Percentiles rank a stretch among this genome's conserved stretches.
Evolutionary conservation across 164 flowering plant species (phyloP).

Genomic region (Pachysandra terminalis): DNA sequence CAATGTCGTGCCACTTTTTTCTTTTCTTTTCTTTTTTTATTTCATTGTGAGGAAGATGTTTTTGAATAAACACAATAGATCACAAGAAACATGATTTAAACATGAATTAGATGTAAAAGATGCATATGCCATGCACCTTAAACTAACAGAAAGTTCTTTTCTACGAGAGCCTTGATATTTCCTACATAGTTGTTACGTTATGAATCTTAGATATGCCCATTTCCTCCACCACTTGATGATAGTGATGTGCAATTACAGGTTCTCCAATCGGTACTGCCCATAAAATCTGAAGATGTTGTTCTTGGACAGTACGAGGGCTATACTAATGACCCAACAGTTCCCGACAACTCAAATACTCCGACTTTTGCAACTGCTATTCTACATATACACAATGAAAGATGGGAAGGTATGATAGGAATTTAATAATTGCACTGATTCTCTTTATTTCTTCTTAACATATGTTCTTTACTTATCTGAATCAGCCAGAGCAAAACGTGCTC

Average conservation of each 20-base stretch:
- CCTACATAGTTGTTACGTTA: background rate
- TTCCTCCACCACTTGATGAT: background rate
- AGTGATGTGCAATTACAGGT: slow-evolving; percentile 45
- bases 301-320: slow-evolving; percentile 97
- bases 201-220: background rate
- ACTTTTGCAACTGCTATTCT: slow-evolving; percentile 86
- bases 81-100: background rate
- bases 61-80: background rate
- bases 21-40: no score
- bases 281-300: slow-evolving; percentile 80
- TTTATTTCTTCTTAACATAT: background rate
- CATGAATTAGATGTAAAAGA: background rate
- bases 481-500: no score
- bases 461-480: background rate
- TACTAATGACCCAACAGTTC: slow-evolving; percentile 81
- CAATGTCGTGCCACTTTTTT: no score
- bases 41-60: background rate
- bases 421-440: background rate
- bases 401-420: slow-evolving; percentile 69
- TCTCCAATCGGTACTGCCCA: slow-evolving; percentile 85
- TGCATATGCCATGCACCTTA: background rate
- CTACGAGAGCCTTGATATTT: background rate
- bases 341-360: slow-evolving; percentile 87
- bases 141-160: background rate
- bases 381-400: slow-evolving; percentile 92